These are phyloP conservation scores for Parmales sp. DNA, from an alignment of 108 stramenopile species.

Conservation along the genomic window DNA sequence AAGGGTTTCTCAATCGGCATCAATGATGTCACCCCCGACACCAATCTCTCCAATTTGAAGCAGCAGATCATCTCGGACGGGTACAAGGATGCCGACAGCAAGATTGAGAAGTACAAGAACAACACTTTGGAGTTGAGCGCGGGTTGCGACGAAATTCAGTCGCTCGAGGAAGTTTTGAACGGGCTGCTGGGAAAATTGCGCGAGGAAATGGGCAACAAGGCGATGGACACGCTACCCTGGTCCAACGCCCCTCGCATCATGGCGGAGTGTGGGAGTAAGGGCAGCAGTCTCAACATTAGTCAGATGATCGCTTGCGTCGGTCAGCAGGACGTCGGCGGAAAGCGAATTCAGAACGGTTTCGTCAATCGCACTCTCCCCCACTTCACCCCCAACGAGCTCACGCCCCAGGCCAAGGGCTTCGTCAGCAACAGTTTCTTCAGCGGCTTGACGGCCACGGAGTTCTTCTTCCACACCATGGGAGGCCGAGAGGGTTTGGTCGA, in stretches of 20 bases:
- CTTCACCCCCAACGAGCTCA: constrained; percentile 71
- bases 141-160: constrained; percentile 88
- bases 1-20: constrained; percentile 93
- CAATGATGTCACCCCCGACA: constrained; percentile 89
- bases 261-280: constrained; percentile 98
- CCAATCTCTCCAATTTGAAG: constrained; percentile 57
- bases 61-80: constrained; percentile 63
- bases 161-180: constrained; percentile 66
- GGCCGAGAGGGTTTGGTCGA: constrained; percentile 97
- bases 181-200: constrained; percentile 81
- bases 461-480: constrained; percentile 99
- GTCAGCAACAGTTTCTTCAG: constrained; percentile 91
- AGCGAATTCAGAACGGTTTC: constrained; percentile 94
- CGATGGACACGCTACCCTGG: constrained; percentile 79
- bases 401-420: constrained; percentile 92
- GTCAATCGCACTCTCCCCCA: constrained; percentile 87
- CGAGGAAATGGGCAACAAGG: constrained; percentile 86
- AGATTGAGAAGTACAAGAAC: constrained; percentile 69
- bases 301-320: constrained; percentile 99
- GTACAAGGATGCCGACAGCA: constrained; percentile 63
- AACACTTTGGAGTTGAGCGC: constrained; percentile 81
- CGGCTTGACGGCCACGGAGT: constrained; percentile 96
- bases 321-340: constrained; percentile 96
- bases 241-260: constrained; percentile 83
- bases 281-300: constrained; percentile 92